Evolutionary conservation across 2,329 filamentous ascomycete genomes (phyloP).

Genomic region (Alternaria sp.): DNA sequence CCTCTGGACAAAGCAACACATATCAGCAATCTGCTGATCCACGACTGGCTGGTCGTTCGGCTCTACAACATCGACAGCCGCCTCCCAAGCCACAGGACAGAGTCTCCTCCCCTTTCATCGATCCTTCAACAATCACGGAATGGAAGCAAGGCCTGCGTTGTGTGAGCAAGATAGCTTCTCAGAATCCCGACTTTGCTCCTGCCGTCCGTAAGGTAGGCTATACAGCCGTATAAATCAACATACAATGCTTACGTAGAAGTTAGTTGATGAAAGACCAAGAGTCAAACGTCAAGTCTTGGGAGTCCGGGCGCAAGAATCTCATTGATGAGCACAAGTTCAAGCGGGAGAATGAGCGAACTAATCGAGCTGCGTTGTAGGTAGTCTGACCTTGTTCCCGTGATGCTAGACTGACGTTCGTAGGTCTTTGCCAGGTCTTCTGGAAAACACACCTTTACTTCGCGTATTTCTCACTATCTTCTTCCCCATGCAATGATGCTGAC

Average conservation of each 20-base stretch:
- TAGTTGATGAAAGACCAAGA: slow-evolving; percentile 71
- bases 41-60: slow-evolving; percentile 27
- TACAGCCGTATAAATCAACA: neutral
- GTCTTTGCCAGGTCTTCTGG: slow-evolving; percentile 40
- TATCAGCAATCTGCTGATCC: slow-evolving; percentile 33
- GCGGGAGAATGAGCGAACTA: slow-evolving; percentile 61
- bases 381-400: neutral
- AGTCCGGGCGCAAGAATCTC: slow-evolving; percentile 61
- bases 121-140: slow-evolving; percentile 59
- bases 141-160: slow-evolving; percentile 59
- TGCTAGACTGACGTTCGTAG: slow-evolving; percentile 22
- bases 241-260: slow-evolving; percentile 12
- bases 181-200: slow-evolving; percentile 54
- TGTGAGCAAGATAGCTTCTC: slow-evolving; percentile 57
- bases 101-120: slow-evolving; percentile 44
- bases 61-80: slow-evolving; percentile 25
- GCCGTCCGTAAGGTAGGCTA: slow-evolving; percentile 52
- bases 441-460: slow-evolving; percentile 31
- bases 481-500: neutral
- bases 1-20: slow-evolving; percentile 2
- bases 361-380: slow-evolving; percentile 65
- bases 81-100: slow-evolving; percentile 26
- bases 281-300: slow-evolving; percentile 70
- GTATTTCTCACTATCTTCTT: slow-evolving; percentile 15
- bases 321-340: slow-evolving; percentile 62